Conservation (phyloP, 805 yeast species). For the Millerozyma acaciae region DNA sequence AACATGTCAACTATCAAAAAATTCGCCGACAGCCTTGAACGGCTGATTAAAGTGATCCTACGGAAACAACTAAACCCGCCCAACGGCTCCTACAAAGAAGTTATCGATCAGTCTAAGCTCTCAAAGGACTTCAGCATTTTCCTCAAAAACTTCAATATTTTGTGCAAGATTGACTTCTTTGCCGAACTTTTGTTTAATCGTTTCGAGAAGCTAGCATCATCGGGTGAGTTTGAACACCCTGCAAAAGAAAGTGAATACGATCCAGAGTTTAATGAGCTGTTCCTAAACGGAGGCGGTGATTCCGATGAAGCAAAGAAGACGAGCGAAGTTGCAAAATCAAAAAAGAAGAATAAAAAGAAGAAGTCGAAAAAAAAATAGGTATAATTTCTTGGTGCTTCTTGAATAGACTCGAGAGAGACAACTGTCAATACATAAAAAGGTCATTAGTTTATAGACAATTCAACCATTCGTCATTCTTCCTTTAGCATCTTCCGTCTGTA, state of each 20-base stretch:
- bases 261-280: conserved; percentile 29
- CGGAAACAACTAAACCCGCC: conserved; percentile 3
- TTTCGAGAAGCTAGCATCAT: conserved; percentile 17
- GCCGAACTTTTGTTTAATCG: conserved; percentile 24
- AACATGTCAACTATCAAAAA: conserved; percentile 11
- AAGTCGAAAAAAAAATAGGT: conserved; percentile 21
- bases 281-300: conserved; percentile 24
- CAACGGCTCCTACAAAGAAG: not conserved
- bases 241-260: conserved; percentile 7
- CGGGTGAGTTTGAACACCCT: conserved; percentile 9
- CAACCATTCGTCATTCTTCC: too few species aligned
- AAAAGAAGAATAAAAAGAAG: conserved; percentile 28
- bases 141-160: conserved; percentile 25
- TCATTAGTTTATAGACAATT: too few species aligned
- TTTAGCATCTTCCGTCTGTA: too few species aligned
- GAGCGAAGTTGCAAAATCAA: conserved; percentile 7
- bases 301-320: conserved; percentile 10
- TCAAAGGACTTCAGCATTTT: conserved; percentile 22
- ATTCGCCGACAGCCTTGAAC: conserved; percentile 13
- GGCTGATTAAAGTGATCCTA: conserved; percentile 9
- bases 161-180: conserved; percentile 27
- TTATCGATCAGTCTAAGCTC: conserved; percentile 8
- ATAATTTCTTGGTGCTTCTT: too few species aligned
- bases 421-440: too few species aligned
- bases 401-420: too few species aligned